phyloP scores from a whole-genome alignment of 192 early-diverging fungal species.

The Entrophospora sp. region DNA sequence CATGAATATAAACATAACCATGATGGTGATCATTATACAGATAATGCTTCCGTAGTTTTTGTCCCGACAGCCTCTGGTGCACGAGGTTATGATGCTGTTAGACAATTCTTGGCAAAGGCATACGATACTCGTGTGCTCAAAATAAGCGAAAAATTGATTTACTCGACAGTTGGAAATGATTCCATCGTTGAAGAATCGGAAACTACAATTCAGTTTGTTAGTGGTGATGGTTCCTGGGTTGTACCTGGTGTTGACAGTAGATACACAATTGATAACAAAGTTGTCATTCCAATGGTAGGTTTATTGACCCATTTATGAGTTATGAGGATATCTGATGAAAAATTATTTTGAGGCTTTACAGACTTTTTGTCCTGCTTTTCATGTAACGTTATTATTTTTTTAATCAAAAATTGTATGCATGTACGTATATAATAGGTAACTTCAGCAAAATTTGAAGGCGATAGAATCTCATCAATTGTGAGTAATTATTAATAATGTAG shows the following conservation, averaged over 20 bases:
- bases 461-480: constrained; percentile 16
- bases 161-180: constrained; percentile 28
- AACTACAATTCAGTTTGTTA: constrained; percentile 34
- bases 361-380: too few species aligned
- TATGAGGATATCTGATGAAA: too few species aligned
- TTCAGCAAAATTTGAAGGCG: neutral
- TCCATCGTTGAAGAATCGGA: constrained; percentile 37
- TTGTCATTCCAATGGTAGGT: constrained; percentile 33
- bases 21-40: constrained; percentile 20
- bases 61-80: constrained; percentile 17
- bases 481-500: neutral
- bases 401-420: neutral
- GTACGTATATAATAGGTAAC: constrained; percentile 19
- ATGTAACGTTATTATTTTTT: too few species aligned
- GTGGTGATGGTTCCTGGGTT: constrained; percentile 30
- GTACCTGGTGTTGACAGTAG: constrained; percentile 32
- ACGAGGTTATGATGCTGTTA: constrained; percentile 17
- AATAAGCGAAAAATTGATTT: constrained; percentile 28
- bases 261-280: constrained; percentile 26
- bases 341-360: too few species aligned
- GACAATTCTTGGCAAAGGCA: constrained; percentile 1
- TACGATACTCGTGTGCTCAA: constrained; percentile 13
- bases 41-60: constrained; percentile 7
- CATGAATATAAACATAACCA: constrained; percentile 5
- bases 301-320: too few species aligned